Conservation (phyloP, 1,139 yeast genomes). For the Suhomyces atakaporum region DNA sequence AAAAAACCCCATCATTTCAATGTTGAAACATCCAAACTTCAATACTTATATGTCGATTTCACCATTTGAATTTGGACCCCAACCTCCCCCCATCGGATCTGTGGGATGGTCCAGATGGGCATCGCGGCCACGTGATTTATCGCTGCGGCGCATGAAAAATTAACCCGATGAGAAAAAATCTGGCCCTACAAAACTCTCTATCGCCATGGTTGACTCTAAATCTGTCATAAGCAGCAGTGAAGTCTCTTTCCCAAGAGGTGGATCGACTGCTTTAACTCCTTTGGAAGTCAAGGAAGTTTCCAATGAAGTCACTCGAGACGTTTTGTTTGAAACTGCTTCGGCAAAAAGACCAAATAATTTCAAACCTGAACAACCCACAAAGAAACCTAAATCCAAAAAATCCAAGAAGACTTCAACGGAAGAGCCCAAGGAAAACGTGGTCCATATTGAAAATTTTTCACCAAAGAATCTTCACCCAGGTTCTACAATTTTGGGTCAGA, state of each 20-base stretch:
- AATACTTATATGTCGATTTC: no score
- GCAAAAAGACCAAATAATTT: conserved; percentile 32
- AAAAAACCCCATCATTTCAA: no score
- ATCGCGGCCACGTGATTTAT: conserved; percentile 6
- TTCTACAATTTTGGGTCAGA: conserved; percentile 73
- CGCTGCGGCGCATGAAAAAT: conserved; percentile 5
- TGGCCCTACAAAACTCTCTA: conserved; percentile 5
- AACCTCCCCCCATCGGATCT: conserved; percentile 2
- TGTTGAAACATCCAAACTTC: no score
- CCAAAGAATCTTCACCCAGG: conserved; percentile 70
- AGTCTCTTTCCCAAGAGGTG: conserved; percentile 94
- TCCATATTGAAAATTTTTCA: conserved; percentile 59
- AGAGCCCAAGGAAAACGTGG: conserved; percentile 28
- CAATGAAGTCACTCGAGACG: conserved; percentile 89
- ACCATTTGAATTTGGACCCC: no score
- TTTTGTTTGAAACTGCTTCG: conserved; percentile 59
- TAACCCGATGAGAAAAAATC: conserved; percentile 13
- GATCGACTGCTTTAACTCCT: conserved; percentile 81
- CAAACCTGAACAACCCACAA: conserved; percentile 27
- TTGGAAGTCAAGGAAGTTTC: conserved; percentile 90
- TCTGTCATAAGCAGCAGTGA: conserved; percentile 48
- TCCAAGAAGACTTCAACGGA: conserved; percentile 31
- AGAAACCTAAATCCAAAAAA: conserved; percentile 28
- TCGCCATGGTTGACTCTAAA: conserved; percentile 14
- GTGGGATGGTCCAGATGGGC: no score